Percentiles rank a stretch among this genome's conserved stretches.
Conservation (phyloP, 2,329 filamentous ascomycete genomes). For the Emmonsiellopsis sp. region DNA sequence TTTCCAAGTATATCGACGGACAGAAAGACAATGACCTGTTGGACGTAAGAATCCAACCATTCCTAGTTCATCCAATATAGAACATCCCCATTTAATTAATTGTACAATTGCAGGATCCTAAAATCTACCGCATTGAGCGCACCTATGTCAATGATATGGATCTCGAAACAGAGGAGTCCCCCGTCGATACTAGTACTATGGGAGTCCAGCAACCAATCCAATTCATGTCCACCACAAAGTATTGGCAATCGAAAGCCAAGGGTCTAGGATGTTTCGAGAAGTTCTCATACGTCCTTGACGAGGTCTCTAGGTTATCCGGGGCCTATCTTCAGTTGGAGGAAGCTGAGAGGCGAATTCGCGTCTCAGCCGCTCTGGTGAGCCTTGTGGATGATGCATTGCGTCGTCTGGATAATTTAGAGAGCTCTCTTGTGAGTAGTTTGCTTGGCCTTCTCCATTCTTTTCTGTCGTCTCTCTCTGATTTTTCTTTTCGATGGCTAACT, state of each 20-base stretch:
- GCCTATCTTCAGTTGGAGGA: conserved; percentile 17
- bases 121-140: conserved; percentile 18
- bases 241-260: conserved; percentile 15
- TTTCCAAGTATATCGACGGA: conserved; percentile 19
- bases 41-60: conserved; percentile 17
- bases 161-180: conserved; percentile 9
- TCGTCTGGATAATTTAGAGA: conserved; percentile 20
- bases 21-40: conserved; percentile 23
- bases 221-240: conserved; percentile 11
- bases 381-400: conserved; percentile 21
- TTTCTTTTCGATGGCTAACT: not conserved
- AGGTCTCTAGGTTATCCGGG: conserved; percentile 18
- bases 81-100: not conserved
- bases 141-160: conserved; percentile 12
- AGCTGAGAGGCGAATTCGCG: conserved; percentile 15
- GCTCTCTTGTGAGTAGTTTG: conserved; percentile 17
- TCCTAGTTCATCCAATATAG: not conserved
- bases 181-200: conserved; percentile 1
- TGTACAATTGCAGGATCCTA: conserved; percentile 15
- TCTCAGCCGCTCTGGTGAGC: conserved; percentile 14
- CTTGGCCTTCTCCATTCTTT: not conserved
- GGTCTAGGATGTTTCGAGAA: conserved; percentile 17
- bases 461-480: not conserved
- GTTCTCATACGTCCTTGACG: conserved; percentile 13
- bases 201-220: not conserved